These are phyloP conservation scores for Scedosporium dehoogii DNA, from an alignment of 2,329 filamentous ascomycete species.

Conservation along the genomic window DNA sequence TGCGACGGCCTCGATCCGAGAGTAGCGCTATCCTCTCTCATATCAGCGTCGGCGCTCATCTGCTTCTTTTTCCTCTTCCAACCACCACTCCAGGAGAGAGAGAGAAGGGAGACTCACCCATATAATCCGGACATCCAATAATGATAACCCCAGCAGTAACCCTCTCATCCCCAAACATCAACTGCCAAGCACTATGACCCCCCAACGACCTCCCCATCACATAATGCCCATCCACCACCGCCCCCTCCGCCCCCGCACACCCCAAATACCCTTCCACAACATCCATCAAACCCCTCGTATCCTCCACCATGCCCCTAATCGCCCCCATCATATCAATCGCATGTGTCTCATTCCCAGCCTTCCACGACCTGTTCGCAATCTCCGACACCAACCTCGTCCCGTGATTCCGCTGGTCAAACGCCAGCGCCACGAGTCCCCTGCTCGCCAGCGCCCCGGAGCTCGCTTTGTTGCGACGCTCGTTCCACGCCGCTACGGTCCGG, in stretches of 20 bases:
- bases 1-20: slow-evolving; percentile 64
- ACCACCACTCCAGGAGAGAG: not conserved
- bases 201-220: slow-evolving; percentile 78
- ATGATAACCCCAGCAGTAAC: slow-evolving; percentile 70
- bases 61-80: not conserved
- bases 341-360: slow-evolving; percentile 66
- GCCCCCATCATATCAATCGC: slow-evolving; percentile 86
- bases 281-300: slow-evolving; percentile 67
- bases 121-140: slow-evolving; percentile 85
- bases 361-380: slow-evolving; percentile 68
- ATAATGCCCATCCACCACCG: slow-evolving; percentile 50
- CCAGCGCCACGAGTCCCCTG: slow-evolving; percentile 63
- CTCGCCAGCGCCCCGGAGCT: slow-evolving; percentile 14
- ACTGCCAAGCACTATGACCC: slow-evolving; percentile 81
- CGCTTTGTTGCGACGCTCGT: slow-evolving; percentile 27
- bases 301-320: slow-evolving; percentile 63
- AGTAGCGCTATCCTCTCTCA: slow-evolving; percentile 44
- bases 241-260: slow-evolving; percentile 15
- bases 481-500: slow-evolving; percentile 61
- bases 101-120: slow-evolving; percentile 34
- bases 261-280: slow-evolving; percentile 63
- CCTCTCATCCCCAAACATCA: slow-evolving; percentile 66
- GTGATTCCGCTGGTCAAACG: slow-evolving; percentile 92
- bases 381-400: slow-evolving; percentile 60
- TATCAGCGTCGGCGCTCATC: not conserved